Conservation (phyloP, 1,284 basidiomycete species). For the Anthracocystis walkeri region DNA sequence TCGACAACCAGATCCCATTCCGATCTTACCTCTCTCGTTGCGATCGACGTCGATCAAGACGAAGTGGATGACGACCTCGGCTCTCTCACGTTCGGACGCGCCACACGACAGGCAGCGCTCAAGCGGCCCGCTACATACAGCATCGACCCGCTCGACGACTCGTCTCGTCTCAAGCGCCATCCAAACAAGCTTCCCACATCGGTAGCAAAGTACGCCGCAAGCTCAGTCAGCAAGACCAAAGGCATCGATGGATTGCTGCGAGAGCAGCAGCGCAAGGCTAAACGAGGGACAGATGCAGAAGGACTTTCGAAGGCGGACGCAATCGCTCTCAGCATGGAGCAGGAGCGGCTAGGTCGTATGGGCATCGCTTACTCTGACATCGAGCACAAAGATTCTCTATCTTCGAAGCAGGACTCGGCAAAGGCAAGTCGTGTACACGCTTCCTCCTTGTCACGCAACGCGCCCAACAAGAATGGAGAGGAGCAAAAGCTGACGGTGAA, state of each 20-base stretch:
- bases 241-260: conserved; percentile 22
- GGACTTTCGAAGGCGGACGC: conserved; percentile 44
- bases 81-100: conserved; percentile 24
- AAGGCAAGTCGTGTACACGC: conserved; percentile 1
- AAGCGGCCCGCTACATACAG: conserved; percentile 31
- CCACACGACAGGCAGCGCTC: conserved; percentile 39
- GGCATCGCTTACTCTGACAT: conserved; percentile 25
- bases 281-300: conserved; percentile 34
- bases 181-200: conserved; percentile 20
- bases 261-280: conserved; percentile 23
- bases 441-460: neutral
- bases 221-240: conserved; percentile 4
- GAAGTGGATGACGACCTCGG: conserved; percentile 37
- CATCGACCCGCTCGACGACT: conserved; percentile 42
- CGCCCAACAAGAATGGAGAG: neutral
- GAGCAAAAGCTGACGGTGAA: conserved; percentile 25
- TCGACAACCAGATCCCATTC: neutral
- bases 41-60: conserved; percentile 9
- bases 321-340: conserved; percentile 42
- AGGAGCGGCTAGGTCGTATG: conserved; percentile 29
- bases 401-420: neutral
- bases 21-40: neutral
- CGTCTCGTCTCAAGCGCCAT: conserved; percentile 26
- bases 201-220: conserved; percentile 5
- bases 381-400: neutral